Evolutionary conservation across 2,329 filamentous ascomycete genomes (phyloP), one percentile per base, ranked within the genome.

Genomic region (Myriosclerotinia duriaeana): DNA sequence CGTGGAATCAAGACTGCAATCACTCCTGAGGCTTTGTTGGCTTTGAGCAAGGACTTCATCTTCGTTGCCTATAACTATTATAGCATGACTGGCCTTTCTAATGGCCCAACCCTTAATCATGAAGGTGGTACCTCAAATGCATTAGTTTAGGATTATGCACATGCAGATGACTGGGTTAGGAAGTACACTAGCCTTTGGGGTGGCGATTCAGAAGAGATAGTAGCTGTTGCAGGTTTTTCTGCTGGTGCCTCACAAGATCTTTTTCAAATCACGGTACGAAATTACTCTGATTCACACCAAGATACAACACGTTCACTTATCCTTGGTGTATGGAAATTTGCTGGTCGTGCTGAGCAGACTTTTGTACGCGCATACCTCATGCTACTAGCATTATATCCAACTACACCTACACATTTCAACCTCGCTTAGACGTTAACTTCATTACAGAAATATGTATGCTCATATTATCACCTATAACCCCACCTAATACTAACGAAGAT

Each of bases 211-310:
- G 72, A 73, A n/a, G 69, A 75, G 1, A 79, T 84, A 8, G 82
- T 79, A 2, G 81, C 79, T 2, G 80, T 81, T 77, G n/a, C n/a
- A n/a, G 83, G 82, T 4, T 80, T 83, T 69, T 83, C 80, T n/a
- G 82, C 82, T 3, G 82, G 83, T 5, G 83, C 65, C 52, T 70
- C 70, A 52, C 79, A 80, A 11, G 78, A 80, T 34, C 46, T 73
- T 30, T 77, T 77, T 69, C 74, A 76, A 53, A 68, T 76, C 42
- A 77, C 75, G 11, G 68, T 60, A 60, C 7, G 30, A 38, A 20
- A 12, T 8, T 50, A 5, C 38, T 36, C 1, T 22, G 5, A 7
- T 20, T 0, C 8, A 22, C 38, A 6, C 14, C 4, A 9, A 17
- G 8, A 20, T 7, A 26, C 14, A 5, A 36, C 38, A 20, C 0